Base-by-base conservation (phyloP, 345 rosid genomes). In the Salix dunnii region DNA sequence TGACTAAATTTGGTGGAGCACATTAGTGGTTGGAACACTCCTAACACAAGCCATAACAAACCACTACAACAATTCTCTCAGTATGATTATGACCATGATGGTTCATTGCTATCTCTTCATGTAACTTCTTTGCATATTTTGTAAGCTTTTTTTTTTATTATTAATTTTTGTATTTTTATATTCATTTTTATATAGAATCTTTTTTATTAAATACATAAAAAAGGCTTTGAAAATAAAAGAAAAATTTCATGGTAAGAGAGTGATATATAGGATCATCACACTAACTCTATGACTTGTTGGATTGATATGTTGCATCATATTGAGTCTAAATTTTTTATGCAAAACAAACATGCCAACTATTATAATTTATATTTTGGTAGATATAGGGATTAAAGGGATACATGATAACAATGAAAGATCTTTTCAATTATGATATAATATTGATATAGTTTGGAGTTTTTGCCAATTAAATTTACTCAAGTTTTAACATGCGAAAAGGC, bases 41-140 rank as follows among this genome's bases (percentile, higher is more conserved):
- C 88, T 91, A 20, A 89, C 91, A 63, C 89, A 89, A 85, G 89
- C 87, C 69, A 84, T 89, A 74, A 89, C 90, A 68, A 90, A 90
- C 70, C 87, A 89, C 83, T 89, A 87, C 84, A 89, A 89, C 79
- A 87, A 89, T 6, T 88, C 86, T 68, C 80, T 84, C 55, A 86
- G 88, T 88, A 89, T 79, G 92, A 91, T 75, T 89, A 89, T 78
- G 92, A 89, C 81, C 88, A 88, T 67, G 85, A 87, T 36, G 88
- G 85, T 69, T 85, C 89, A 31, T 82, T 89, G 76, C 78, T 89
- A 77, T 89, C 92, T 77, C 91, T 90, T 72, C 87, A 89, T 84
- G 88, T 89, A 79, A 89, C 92, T 71, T 89, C 92, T 80, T 77
- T 89, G 81, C 87, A 89, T 78, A 83, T 89, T 66, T 85, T 88